Evolutionary conservation across 1,284 basidiomycete genomes (phyloP), one percentile per base, ranked within the genome.

Genomic region (Pseudozyma hubeiensis): DNA sequence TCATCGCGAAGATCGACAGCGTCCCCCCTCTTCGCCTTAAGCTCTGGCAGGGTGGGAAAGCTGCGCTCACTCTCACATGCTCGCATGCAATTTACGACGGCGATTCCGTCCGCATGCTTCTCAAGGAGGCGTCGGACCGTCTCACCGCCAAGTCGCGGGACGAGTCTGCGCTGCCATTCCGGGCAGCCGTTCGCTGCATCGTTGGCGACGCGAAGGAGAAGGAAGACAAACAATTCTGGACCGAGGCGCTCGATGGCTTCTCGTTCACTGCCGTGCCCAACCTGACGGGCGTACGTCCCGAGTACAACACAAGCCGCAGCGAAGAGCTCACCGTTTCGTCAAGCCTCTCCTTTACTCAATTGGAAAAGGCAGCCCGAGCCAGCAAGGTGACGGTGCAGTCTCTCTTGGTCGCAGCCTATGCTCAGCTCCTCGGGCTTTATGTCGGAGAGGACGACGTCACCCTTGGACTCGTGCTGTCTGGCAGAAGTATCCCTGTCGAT

Each of bases 41-140:
- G 29, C 37, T 72, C 29, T 68, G 69, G 64, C 35, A 64, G 16
- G 59, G 58, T 17, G 48, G 56, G 31, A 53, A 49, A 13, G 16
- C 14, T 8, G 43, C 46, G 1, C 41, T 69, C 31, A 69, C 63
- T 6, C 53, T 76, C 11, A 75, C 75, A 4, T 61, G 74, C 51
- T 80, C 64, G 4, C 81, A 83, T 45, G 80, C 80, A 9, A 58
- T 83, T 35, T 83, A 81, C 55, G 81, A 83, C 47, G 81, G 80
- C 1, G 77, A 68, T 8, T 80, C 80, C 30, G 63, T 82, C 46
- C 59, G 62, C 16, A 49, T 72, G 59, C 59, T 81, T 6, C 47
- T 69, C 11, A 43, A 45, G 10, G 74, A 77, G 40, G 75, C 69
- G 3, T 63, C 69, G 1, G 63, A 63, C 7, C 43, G 47, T 6